Evolutionary conservation across 345 rosid genomes (phyloP), one percentile per base, ranked within the genome.

Genomic region (Laguncularia racemosa): DNA sequence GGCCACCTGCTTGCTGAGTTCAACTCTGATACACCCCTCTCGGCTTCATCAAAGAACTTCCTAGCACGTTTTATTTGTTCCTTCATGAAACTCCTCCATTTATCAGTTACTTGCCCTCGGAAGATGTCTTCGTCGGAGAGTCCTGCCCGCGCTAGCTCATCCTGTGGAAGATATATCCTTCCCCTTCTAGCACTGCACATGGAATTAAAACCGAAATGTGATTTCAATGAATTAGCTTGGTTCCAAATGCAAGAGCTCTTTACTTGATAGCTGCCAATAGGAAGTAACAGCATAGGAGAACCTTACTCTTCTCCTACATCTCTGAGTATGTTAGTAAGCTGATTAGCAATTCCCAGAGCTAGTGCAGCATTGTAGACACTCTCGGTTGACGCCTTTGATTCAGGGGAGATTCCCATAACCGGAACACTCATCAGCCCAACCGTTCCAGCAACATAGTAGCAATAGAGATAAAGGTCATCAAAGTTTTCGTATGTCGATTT

Each of bases 251-350:
- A 16, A 38, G 58, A 20, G 16, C 14, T 17, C 14, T 19, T 55
- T 12, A 44, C 46, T 59, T 40, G n/a, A 60, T 26, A 11, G 13
- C 6, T 6, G 45, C 33, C 20, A 38, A 33, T 14, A 1, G 33
- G 18, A 20, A 55, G 52, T 9, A 1, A 58, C 14, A 18, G 64
- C 44, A 21, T 12, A 14, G 33, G 19, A 44, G 53, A 16, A 26
- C 45, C 84, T 73, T 71, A 79, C 81, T 79, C 84, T 73, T 79
- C 84, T 4, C 84, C 84, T 40, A 79, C 84, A 54, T 79, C 84
- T 59, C 84, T 60, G 55, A 79, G 81, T 56, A 79, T 79, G 55
- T 79, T 79, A 13, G 84, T 79, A 19, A 79, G 84, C 61, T 79
- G 84, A 67, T 79, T 79, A 7, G 81, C 84, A 16, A 79, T 76